A percentile compares a stretch with the other conserved stretches of the same genome.
These are phyloP conservation scores for Phaeosphaeria sp. DNA, from an alignment of 2,329 filamentous ascomycete genomes.

Conservation along the genomic window DNA sequence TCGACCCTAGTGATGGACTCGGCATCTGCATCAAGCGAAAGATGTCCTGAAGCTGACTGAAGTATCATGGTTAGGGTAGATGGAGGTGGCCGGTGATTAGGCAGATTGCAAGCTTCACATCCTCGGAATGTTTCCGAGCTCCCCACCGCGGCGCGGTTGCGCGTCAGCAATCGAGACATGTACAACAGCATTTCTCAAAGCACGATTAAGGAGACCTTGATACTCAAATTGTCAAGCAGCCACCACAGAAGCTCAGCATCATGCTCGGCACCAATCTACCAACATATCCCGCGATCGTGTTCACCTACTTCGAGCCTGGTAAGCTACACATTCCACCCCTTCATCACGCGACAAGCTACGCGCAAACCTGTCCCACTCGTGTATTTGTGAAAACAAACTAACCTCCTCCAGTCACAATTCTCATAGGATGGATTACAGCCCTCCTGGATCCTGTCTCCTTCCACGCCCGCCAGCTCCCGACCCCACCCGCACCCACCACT, in stretches of 20 bases:
- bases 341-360: not conserved
- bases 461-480: slow-evolving; percentile 24
- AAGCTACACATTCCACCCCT: slow-evolving; percentile 10
- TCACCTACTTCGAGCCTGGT: slow-evolving; percentile 37
- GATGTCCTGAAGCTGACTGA: no score
- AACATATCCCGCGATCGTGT: slow-evolving; percentile 34
- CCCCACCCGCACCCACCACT: slow-evolving; percentile 4
- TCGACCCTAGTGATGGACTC: no score
- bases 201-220: not conserved
- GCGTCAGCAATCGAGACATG: not conserved
- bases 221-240: not conserved
- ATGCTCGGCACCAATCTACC: slow-evolving; percentile 36
- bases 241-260: not conserved
- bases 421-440: slow-evolving; percentile 26
- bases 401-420: slow-evolving; percentile 7
- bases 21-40: no score
- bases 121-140: not conserved
- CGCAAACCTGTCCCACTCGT: not conserved
- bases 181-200: not conserved
- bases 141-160: not conserved
- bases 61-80: no score
- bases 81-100: not conserved
- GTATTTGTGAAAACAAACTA: not conserved
- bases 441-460: slow-evolving; percentile 18
- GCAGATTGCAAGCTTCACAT: not conserved